These are phyloP conservation scores for Neopestalotiopsis clavispora DNA, from an alignment of 2,329 filamentous ascomycete genomes.

Conservation along the genomic window DNA sequence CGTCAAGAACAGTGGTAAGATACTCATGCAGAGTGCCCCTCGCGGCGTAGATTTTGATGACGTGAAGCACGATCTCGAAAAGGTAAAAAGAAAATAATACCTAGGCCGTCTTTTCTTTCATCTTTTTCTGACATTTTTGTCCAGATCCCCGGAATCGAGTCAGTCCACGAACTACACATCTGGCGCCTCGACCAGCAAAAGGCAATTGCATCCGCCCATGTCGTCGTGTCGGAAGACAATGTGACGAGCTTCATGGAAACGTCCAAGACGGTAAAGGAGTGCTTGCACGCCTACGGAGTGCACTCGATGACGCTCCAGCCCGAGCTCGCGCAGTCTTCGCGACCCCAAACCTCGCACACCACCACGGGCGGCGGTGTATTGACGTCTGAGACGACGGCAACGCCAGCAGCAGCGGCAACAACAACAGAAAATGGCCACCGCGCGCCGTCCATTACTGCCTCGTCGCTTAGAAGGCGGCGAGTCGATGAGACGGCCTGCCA, in stretches of 20 bases:
- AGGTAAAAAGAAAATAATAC: slow-evolving; percentile 44
- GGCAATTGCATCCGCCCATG: slow-evolving; percentile 70
- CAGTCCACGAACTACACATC: slow-evolving; percentile 74
- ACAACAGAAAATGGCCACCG: too few species aligned
- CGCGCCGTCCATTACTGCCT: slow-evolving; percentile 19
- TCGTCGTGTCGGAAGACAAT: slow-evolving; percentile 64
- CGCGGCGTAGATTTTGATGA: slow-evolving; percentile 63
- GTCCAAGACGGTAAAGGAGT: slow-evolving; percentile 68
- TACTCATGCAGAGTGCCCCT: slow-evolving; percentile 72
- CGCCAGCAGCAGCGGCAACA: not conserved
- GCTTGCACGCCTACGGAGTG: slow-evolving; percentile 75
- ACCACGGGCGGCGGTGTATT: not conserved
- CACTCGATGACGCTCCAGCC: slow-evolving; percentile 75
- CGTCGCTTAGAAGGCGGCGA: slow-evolving; percentile 36
- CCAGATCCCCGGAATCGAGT: slow-evolving; percentile 68
- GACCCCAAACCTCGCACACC: slow-evolving; percentile 11
- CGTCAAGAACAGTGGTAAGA: slow-evolving; percentile 64
- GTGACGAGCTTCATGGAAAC: slow-evolving; percentile 63
- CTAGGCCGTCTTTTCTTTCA: not conserved
- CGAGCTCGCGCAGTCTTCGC: slow-evolving; percentile 44
- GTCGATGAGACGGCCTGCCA: slow-evolving; percentile 30
- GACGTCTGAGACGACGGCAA: not conserved
- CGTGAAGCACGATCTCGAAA: slow-evolving; percentile 72
- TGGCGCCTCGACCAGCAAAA: slow-evolving; percentile 77
- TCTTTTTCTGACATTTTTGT: not conserved